A percentile compares a stretch with the other conserved stretches of the same genome.
Evolutionary conservation across 805 yeast genomes (phyloP).

Genomic region (Saccharomycopsis microspora): DNA sequence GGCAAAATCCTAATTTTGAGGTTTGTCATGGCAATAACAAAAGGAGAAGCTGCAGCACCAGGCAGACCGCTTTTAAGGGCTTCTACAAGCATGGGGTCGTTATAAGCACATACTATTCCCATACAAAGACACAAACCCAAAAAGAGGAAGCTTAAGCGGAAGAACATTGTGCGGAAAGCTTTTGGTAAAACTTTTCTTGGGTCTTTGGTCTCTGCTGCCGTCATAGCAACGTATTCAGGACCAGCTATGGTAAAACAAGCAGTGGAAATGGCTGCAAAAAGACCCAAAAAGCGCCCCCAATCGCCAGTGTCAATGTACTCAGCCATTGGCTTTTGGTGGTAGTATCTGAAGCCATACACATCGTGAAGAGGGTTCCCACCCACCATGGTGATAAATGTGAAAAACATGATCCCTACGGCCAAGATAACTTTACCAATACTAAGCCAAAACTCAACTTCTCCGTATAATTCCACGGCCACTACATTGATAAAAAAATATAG

Average conservation of each 20-base stretch:
- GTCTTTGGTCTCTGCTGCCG: constrained; percentile 69
- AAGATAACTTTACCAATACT: constrained; percentile 63
- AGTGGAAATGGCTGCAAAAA: constrained; percentile 52
- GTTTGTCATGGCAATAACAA: constrained; percentile 71
- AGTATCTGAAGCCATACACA: constrained; percentile 43
- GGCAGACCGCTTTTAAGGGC: constrained; percentile 54
- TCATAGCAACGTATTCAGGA: constrained; percentile 77
- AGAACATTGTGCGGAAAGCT: constrained; percentile 68
- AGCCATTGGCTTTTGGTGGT: constrained; percentile 39
- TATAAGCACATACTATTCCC: constrained; percentile 63
- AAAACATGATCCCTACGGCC: constrained; percentile 64
- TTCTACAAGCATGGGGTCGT: constrained; percentile 46
- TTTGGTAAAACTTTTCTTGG: constrained; percentile 67
- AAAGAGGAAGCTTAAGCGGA: constrained; percentile 55
- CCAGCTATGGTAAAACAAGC: constrained; percentile 80
- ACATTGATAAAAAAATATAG: constrained; percentile 54
- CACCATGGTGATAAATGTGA: constrained; percentile 72
- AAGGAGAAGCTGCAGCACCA: constrained; percentile 75
- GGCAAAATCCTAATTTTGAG: constrained; percentile 59
- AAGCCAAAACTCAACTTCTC: constrained; percentile 76
- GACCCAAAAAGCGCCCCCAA: constrained; percentile 62
- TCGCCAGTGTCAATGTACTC: constrained; percentile 41
- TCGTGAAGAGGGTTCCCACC: constrained; percentile 78
- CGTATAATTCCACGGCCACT: constrained; percentile 65
- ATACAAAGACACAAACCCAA: constrained; percentile 68